These are phyloP conservation scores for Alternaria postmessia DNA, from an alignment of 2,329 filamentous ascomycete species.

Conservation along the genomic window DNA sequence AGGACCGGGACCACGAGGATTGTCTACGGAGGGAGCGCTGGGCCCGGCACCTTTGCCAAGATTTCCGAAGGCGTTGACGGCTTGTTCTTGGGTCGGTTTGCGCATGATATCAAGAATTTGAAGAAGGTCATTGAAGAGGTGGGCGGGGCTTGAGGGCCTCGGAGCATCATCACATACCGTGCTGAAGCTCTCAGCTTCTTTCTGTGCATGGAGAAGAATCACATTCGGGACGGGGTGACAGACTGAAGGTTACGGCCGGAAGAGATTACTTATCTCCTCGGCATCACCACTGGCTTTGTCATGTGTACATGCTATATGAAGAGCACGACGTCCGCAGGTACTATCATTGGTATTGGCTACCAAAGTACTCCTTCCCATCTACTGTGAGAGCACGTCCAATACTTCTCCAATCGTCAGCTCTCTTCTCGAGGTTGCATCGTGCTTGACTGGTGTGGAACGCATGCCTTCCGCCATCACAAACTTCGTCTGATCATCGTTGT, in stretches of 20 bases:
- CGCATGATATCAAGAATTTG: constrained; percentile 77
- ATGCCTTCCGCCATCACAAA: neutral
- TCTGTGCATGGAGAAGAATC: neutral
- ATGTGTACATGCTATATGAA: constrained; percentile 2
- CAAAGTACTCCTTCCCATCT: neutral
- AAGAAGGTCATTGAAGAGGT: constrained; percentile 77
- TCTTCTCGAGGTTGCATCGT: neutral
- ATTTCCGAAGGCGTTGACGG: constrained; percentile 77
- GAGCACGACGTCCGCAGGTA: neutral
- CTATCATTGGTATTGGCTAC: neutral
- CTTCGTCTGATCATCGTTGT: neutral
- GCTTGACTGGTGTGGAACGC: neutral
- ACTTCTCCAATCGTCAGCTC: neutral
- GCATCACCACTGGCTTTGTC: neutral
- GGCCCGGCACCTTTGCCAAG: constrained; percentile 75
- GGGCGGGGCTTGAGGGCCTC: constrained; percentile 51
- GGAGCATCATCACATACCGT: neutral
- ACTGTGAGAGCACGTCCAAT: neutral
- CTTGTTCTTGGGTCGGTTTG: constrained; percentile 82
- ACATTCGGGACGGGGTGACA: neutral
- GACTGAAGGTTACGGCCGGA: neutral
- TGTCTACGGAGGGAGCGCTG: constrained; percentile 83
- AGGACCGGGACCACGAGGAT: constrained; percentile 70
- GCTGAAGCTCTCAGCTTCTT: neutral
- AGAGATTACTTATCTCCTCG: constrained; percentile 3